phyloP scores from a whole-genome alignment of 2,329 filamentous ascomycete genomes.

The Xylaria sp. region DNA sequence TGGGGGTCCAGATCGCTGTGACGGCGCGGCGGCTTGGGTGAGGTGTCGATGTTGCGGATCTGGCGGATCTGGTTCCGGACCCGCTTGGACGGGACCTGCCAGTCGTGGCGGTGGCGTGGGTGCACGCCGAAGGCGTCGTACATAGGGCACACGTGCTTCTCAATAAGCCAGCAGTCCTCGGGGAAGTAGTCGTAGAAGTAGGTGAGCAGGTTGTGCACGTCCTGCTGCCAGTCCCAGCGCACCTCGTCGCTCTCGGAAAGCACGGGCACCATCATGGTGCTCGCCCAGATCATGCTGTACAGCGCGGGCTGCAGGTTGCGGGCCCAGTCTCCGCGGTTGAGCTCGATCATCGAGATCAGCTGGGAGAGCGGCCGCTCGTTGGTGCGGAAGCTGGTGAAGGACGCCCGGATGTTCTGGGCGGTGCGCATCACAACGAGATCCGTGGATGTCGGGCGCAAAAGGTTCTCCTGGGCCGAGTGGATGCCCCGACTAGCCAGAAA shows the following conservation, averaged over 20 bases:
- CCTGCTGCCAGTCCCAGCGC: constrained; percentile 58
- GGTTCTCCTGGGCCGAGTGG: constrained; percentile 47
- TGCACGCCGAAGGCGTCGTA: constrained; percentile 49
- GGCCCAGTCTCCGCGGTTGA: constrained; percentile 54
- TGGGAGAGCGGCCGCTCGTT: constrained; percentile 43
- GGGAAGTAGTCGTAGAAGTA: constrained; percentile 67
- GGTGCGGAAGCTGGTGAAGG: constrained; percentile 55
- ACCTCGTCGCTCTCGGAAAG: constrained; percentile 42
- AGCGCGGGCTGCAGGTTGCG: constrained; percentile 60
- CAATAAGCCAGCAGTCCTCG: constrained; percentile 72
- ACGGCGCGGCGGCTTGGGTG: constrained; percentile 39
- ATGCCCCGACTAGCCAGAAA: constrained; percentile 57
- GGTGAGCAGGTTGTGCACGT: constrained; percentile 66
- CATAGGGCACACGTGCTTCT: constrained; percentile 68
- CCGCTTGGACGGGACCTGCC: constrained; percentile 39
- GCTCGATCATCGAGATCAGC: constrained; percentile 41
- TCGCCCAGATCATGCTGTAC: constrained; percentile 76
- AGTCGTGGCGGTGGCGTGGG: constrained; percentile 35
- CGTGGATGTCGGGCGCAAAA: constrained; percentile 66
- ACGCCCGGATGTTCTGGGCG: constrained; percentile 78
- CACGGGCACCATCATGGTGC: constrained; percentile 56
- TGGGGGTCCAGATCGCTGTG: constrained; percentile 36
- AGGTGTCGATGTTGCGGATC: constrained; percentile 49
- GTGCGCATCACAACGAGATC: constrained; percentile 74
- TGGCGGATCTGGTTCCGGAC: constrained; percentile 43